Base-by-base conservation (phyloP, 192 early-diverging fungal genomes). In the Geosiphon pyriformis region DNA sequence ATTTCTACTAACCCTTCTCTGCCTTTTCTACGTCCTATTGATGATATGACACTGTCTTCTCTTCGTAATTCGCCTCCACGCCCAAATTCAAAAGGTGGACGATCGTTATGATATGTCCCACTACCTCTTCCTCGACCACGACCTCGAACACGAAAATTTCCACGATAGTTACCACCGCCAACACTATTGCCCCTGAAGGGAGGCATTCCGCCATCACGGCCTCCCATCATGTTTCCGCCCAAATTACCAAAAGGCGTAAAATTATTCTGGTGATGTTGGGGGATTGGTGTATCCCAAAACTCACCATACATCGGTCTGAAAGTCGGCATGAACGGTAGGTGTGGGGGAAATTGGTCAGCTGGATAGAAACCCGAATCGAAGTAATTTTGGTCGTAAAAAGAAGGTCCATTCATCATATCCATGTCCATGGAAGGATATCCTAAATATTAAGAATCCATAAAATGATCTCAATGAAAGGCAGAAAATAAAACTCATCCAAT, bases 231-330 rank as follows among this genome's bases (percentile, higher is more conserved):
- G 18, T 48, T 30, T 37, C 30, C 50, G 15, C 51, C 63, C 63
- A 65, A 35, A 20, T 54, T 65, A 15, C 32, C 52, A 55, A 65
- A 65, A 1, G 63, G 63, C 4, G 31, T n/a, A 42, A 54, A 65
- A 35, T 54, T 54, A 54, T 27, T 32, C 20, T 34, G 51, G 29
- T 32, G n/a, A n/a, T n/a, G 51, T 42, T 22, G 63, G 1, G 47
- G 25, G 20, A 54, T 35, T 37, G 63, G 63, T 18, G 34, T 48
- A 65, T 55, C 42, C 63, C 63, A 65, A 27, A 51, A 63, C 20
- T 65, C 63, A 7, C 34, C 49, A 32, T 65, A 65, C 18, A 65
- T 22, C n/a, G 49, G 63, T 55, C 50, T 52, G 42, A 65, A 65
- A 27, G 20, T 42, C 34, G 49, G 33, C 32, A 54, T 26, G 23